Evolutionary conservation across 2,329 filamentous ascomycete genomes (phyloP), one percentile per base, ranked within the genome.

Genomic region (Diaporthe sp.): DNA sequence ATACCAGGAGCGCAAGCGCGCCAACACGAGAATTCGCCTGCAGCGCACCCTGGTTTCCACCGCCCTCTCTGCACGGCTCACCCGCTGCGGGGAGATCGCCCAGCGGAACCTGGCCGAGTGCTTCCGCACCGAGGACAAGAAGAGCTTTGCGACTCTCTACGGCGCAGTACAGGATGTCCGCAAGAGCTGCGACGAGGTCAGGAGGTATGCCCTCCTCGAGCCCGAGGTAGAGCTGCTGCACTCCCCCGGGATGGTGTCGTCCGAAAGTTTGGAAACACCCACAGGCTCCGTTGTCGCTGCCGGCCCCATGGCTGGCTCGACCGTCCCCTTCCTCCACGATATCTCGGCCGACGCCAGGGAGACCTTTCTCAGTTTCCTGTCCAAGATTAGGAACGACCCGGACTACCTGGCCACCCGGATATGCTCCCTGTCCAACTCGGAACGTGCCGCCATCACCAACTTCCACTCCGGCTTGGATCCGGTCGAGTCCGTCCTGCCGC

Each of bases 401-500:
- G 92, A 96, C 79, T 98, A 97, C 83, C 83, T 99, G 82, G 94
- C 96, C 79, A 92, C 94, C 77, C 91, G 96, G 77, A 89, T 99
- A 77, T 92, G 92, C 81, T 92, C 90, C 79, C 87, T 99, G 78
- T 92, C 92, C 72, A 91, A 92, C 74, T 85, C 91, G 76, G 96
- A 98, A 83, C 88, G 98, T 71, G 90, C 92, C 78, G 89, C 92
- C 72, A 88, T 99, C 77, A 92, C 94, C 59, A 92, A 92, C 70
- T 94, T 94, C 77, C 93, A 96, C 82, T 92, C 94, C 81, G 90
- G 91, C 77, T 88, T 95, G 85, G 94, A 97, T 78, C 91, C 93
- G 47, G 92, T 94, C 80, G 95, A 97, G 81, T 96, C 95, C 27
- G 93, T 97, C 73, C 90, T 97, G 76, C 92, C 92, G 71, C 93